Base-by-base conservation (phyloP, 345 rosid species). In the Hirschfeldia incana region DNA sequence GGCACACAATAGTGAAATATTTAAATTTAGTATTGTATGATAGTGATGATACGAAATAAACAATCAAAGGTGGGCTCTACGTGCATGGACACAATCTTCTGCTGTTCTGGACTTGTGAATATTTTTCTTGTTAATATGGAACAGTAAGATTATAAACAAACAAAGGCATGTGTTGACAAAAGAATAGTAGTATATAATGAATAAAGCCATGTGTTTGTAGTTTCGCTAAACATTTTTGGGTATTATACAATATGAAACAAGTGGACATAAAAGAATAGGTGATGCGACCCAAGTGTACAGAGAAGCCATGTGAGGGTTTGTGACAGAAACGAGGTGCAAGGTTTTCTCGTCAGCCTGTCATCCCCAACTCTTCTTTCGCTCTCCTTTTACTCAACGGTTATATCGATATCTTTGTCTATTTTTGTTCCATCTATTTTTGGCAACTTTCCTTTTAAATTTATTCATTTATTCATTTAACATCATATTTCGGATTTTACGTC, bases 221-320 rank as follows among this genome's bases (percentile, higher is more conserved):
- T 4, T 60, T 78, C 26, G 75, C 4, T 67, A 4, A 68, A 49
- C 46, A 33, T 37, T 17, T 63, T 32, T 55, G 32, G 49, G 59
- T 16, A 49, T 53, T 15, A 53, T 53, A 53, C 59, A 53, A 6
- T 53, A 15, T 53, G 59, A 53, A 53, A 53, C 21, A 53, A 53
- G 27, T 53, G 59, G 59, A 53, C 59, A 53, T 53, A 13, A 53
- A 32, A 30, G 76, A 55, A 70, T 68, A 65, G 63, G 62, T 73
- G 34, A 81, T 84, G 86, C 87, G 86, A 33, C 84, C 82, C 7
- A 17, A 0, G 65, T 26, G 67, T 39, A 84, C 92, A 87, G 86
- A 70, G 59, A 82, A 76, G 76, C 86, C 93, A 92, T 86, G 97
- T 89, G 93, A 86, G 32, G 78, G 76, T 70, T 82, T 82, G 88